A percentile compares a stretch with the other conserved stretches of the same genome.
Conservation (phyloP, 257 asterid species). For the Fraxinus anomala region DNA sequence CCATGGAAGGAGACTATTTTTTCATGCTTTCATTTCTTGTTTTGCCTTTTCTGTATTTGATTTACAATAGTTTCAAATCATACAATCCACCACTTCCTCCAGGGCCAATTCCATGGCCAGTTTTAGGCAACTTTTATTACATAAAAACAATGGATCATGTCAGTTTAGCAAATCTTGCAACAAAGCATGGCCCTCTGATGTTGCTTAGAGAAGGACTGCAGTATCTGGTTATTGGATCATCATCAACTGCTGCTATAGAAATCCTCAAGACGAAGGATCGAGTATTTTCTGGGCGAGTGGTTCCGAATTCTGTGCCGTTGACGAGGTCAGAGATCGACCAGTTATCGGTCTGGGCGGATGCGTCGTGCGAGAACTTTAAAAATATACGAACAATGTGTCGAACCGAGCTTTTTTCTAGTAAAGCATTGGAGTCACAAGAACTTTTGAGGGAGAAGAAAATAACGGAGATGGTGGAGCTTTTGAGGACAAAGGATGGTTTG, state of each 20-base stretch:
- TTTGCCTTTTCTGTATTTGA: conserved; percentile 18
- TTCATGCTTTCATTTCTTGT: conserved; percentile 3
- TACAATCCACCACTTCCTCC: conserved; percentile 43
- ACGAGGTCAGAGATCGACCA: conserved; percentile 29
- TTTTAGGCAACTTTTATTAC: conserved; percentile 40
- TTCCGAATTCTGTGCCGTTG: conserved; percentile 28
- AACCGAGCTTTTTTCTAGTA: conserved; percentile 40
- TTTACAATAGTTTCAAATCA: conserved; percentile 20
- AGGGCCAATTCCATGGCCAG: conserved; percentile 61
- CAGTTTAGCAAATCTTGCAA: conserved; percentile 34
- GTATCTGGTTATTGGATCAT: conserved; percentile 44
- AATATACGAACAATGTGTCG: conserved; percentile 31
- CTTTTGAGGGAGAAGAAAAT: conserved; percentile 33
- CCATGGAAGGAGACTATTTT: not conserved
- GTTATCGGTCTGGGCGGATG: conserved; percentile 38
- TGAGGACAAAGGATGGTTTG: conserved; percentile 36
- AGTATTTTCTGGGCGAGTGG: conserved; percentile 30
- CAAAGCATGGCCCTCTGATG: conserved; percentile 46
- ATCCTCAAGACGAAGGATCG: conserved; percentile 43
- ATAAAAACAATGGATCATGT: conserved; percentile 30
- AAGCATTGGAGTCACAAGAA: conserved; percentile 34
- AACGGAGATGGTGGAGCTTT: conserved; percentile 35
- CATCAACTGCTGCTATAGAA: conserved; percentile 42
- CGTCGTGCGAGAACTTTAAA: conserved; percentile 32
- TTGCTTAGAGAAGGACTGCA: conserved; percentile 38